Percentiles rank a stretch among this genome's conserved stretches.
phyloP scores from a whole-genome alignment of 139 green algal species.

The Ostreobium quekettii region DNA sequence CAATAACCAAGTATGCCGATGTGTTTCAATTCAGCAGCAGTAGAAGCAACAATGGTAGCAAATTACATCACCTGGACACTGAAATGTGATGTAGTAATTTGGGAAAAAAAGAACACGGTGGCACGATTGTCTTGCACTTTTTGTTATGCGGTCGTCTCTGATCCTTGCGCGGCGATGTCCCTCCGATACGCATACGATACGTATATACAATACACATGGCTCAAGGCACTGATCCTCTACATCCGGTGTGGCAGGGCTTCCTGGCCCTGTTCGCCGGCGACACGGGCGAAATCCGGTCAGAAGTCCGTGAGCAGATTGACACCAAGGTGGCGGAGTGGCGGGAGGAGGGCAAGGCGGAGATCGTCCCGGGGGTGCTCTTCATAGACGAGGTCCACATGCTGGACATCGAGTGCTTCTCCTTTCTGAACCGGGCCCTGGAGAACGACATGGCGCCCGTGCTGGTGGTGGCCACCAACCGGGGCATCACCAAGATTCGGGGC shows the following conservation, averaged over 20 bases:
- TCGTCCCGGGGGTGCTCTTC: slow-evolving; percentile 96
- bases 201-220: no score
- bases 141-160: no score
- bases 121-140: no score
- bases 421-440: slow-evolving; percentile 95
- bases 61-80: no score
- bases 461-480: slow-evolving; percentile 95
- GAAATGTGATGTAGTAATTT: no score
- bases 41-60: no score
- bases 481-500: slow-evolving; percentile 92
- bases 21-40: no score
- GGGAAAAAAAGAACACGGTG: no score
- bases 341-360: slow-evolving; percentile 98
- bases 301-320: slow-evolving; percentile 92
- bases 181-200: no score
- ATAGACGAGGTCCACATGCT: slow-evolving; percentile 99
- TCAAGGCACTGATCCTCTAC: no score
- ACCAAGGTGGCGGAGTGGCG: slow-evolving; percentile 87
- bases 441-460: slow-evolving; percentile 97
- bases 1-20: no score
- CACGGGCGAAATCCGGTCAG: slow-evolving; percentile 93
- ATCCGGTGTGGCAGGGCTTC: slow-evolving; percentile 76
- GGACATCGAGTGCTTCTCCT: slow-evolving; percentile 99
- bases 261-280: slow-evolving; percentile 95
- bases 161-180: no score